Evolutionary conservation across 139 green algal species (phyloP), one percentile per base, ranked within the genome.

Genomic region (Mychonastes homosphaera): DNA sequence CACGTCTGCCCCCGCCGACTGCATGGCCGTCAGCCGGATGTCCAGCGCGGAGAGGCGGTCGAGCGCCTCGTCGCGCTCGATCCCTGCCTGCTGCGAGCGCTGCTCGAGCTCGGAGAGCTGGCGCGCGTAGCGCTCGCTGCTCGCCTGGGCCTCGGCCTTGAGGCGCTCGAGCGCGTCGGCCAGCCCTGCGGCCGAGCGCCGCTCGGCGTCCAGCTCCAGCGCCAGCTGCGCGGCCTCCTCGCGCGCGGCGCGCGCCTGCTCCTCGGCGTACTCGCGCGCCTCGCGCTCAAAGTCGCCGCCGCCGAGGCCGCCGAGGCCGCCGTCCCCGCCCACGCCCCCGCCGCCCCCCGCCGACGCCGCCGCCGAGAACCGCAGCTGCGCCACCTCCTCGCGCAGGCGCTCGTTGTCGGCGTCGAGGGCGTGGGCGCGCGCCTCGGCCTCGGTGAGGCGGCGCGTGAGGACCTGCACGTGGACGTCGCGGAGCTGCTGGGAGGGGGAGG

Each of bases 271-370:
- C 35, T 51, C 48, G 15, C 58, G 58, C 4, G 58, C 58, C 48
- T 58, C 47, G 35, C 53, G 53, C 48, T 65, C 58, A 30, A 65
- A 56, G 27, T 65, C 58, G 10, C n/a, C n/a, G n/a, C n/a, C n/a
- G n/a, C n/a, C n/a, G n/a, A n/a, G n/a, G n/a, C n/a, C n/a, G n/a
- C n/a, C n/a, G n/a, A n/a, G n/a, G n/a, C n/a, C n/a, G n/a, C n/a
- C n/a, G n/a, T n/a, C n/a, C n/a, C n/a, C n/a, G n/a, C n/a, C n/a
- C n/a, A n/a, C n/a, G n/a, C n/a, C n/a, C n/a, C n/a, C n/a, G n/a
- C n/a, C n/a, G n/a, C n/a, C n/a, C n/a, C n/a, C n/a, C n/a, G n/a
- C n/a, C n/a, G n/a, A n/a, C n/a, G n/a, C n/a, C n/a, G n/a, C n/a
- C n/a, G n/a, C n/a, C n/a, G n/a, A n/a, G n/a, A n/a, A n/a, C n/a